A percentile compares a stretch with the other conserved stretches of the same genome.
Conservation (phyloP, 2,329 filamentous ascomycete species). For the Talaromyces sp. region DNA sequence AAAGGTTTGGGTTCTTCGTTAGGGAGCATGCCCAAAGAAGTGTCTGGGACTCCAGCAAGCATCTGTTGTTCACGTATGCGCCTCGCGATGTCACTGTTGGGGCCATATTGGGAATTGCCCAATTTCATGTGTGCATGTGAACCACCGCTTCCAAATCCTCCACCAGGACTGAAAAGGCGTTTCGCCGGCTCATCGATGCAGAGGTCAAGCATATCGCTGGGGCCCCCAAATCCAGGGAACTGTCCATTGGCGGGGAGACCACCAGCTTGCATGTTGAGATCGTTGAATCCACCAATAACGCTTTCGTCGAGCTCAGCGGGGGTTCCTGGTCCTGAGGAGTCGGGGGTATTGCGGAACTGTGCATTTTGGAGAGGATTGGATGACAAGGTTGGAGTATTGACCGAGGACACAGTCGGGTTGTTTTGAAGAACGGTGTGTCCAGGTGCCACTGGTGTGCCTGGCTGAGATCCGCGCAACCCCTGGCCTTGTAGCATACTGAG, state of each 20-base stretch:
- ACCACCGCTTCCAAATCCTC: constrained; percentile 56
- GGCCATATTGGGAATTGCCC: constrained; percentile 68
- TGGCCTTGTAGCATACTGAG: constrained; percentile 71
- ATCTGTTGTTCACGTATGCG: constrained; percentile 61
- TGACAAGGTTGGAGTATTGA: constrained; percentile 88
- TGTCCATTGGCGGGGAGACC: constrained; percentile 40
- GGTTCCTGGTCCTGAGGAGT: constrained; percentile 65
- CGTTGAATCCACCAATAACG: constrained; percentile 58
- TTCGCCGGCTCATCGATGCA: constrained; percentile 93
- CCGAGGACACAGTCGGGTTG: constrained; percentile 93
- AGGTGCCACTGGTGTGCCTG: constrained; percentile 73
- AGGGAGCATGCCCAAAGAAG: constrained; percentile 41
- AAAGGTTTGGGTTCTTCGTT: constrained; percentile 96
- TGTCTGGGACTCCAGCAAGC: constrained; percentile 51
- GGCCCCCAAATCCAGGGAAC: constrained; percentile 39
- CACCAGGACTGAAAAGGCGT: constrained; percentile 81
- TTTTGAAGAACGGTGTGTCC: constrained; percentile 70
- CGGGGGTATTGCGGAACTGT: constrained; percentile 52
- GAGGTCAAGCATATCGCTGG: constrained; percentile 53
- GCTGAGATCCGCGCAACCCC: constrained; percentile 77
- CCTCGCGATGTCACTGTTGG: constrained; percentile 69
- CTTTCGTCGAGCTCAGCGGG: constrained; percentile 72
- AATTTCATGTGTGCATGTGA: constrained; percentile 69
- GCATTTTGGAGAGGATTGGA: constrained; percentile 64
- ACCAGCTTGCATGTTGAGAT: constrained; percentile 52